Conservation (phyloP, 1,284 basidiomycete genomes). For the Vanrija humicola region DNA sequence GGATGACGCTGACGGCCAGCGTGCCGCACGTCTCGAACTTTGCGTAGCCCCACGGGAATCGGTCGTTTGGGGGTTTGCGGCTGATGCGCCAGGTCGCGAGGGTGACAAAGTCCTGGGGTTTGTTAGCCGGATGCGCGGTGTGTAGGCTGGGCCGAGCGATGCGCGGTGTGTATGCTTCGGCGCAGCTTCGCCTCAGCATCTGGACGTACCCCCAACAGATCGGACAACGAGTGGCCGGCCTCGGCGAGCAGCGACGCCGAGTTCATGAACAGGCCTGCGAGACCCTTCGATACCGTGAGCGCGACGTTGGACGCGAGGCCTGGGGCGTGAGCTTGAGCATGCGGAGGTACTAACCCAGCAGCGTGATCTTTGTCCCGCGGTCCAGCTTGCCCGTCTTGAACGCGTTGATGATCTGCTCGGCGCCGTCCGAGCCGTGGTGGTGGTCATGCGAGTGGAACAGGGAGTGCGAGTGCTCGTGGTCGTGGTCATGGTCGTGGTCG, state of each 20-base stretch:
- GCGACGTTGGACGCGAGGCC: constrained; percentile 82
- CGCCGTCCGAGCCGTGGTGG: constrained; percentile 60
- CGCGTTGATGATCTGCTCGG: constrained; percentile 67
- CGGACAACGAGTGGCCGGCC: constrained; percentile 88
- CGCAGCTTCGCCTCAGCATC: too few species aligned
- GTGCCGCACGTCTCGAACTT: constrained; percentile 95
- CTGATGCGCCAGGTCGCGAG: constrained; percentile 88
- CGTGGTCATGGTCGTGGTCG: constrained; percentile 58
- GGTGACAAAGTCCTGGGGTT: constrained; percentile 79
- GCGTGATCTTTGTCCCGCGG: constrained; percentile 74
- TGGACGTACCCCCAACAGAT: constrained; percentile 50
- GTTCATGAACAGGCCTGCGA: constrained; percentile 76
- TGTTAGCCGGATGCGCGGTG: too few species aligned
- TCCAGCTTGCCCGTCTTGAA: constrained; percentile 66
- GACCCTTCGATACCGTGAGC: constrained; percentile 76
- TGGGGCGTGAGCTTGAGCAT: constrained; percentile 1
- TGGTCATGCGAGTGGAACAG: constrained; percentile 53
- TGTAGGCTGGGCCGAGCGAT: not conserved
- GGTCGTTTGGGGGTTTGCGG: constrained; percentile 67
- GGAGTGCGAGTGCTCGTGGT: constrained; percentile 50
- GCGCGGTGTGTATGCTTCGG: too few species aligned
- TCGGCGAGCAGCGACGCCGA: constrained; percentile 90
- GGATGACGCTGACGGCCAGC: constrained; percentile 72
- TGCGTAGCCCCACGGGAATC: constrained; percentile 63
- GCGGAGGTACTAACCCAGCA: constrained; percentile 52